Base-by-base conservation (phyloP, 208 protist species). In the Vickermania spadyakhi region DNA sequence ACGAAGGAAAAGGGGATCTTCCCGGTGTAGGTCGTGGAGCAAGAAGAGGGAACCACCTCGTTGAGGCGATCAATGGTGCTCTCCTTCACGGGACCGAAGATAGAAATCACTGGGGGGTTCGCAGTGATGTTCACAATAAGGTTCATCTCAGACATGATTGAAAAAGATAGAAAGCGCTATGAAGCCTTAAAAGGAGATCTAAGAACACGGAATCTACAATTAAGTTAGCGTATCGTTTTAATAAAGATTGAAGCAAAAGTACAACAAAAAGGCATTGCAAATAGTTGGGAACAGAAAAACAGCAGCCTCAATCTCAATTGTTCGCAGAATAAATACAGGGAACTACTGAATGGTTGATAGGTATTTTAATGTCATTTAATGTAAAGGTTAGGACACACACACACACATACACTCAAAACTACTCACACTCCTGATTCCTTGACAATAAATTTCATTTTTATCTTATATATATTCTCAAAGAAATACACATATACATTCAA, bases 121-220 rank as follows among this genome's bases (percentile, higher is more conserved):
- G 85, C 88, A 50, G 86, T 96, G 50, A 96, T 65, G 69, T 91
- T 93, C 26, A 94, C 84, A 27, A 96, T 88, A 7, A 96, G 69
- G 56, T 89, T 93, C 71, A 86, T 87, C n/a, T 86, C 86, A 22
- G 77, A 75, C 75, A 79, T 84, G 54, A 54, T 36, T 28, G 30
- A 31, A 25, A 50, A 21, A 14, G 28, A 29, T 29, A 53, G 45
- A 49, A 27, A 31, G 29, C 53, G n/a, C 27, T 52, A 57, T 4
- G 36, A 64, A 30, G 31, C 41, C 57, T 49, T 42, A 30, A 21
- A 45, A 58, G 62, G 51, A 58, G 27, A 59, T 28, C 41, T 13
- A 25, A 58, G n/a, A n/a, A n/a, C 30, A 0, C 7, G 53, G 23
- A 52, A 57, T 62, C 26, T 4, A 11, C 55, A 23, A 18, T 63